A percentile compares a stretch with the other conserved stretches of the same genome.
phyloP scores from a whole-genome alignment of 2,329 filamentous ascomycete species.

The Ophiostoma montium region DNA sequence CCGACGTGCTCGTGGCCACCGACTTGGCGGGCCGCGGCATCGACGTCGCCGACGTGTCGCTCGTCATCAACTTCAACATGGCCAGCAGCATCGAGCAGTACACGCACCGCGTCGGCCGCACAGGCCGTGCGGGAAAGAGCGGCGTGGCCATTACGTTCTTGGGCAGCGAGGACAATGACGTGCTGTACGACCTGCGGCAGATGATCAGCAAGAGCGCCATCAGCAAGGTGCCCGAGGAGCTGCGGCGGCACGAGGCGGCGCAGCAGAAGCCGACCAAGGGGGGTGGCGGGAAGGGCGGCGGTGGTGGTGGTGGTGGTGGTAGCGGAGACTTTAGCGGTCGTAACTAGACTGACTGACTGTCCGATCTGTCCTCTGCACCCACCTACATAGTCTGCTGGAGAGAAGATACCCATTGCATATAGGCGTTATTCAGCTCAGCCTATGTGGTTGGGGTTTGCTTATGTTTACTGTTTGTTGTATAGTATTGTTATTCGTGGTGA shows the following conservation, averaged over 20 bases:
- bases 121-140: conserved; percentile 90
- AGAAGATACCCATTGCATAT: background rate
- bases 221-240: conserved; percentile 79
- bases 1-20: conserved; percentile 85
- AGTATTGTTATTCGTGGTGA: no score
- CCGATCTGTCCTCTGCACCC: no score
- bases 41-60: conserved; percentile 82
- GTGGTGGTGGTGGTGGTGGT: background rate
- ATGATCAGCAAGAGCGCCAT: conserved; percentile 87
- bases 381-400: no score
- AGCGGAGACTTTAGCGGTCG: background rate
- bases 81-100: conserved; percentile 83
- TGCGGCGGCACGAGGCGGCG: conserved; percentile 79
- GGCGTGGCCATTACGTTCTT: conserved; percentile 95
- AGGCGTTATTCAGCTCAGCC: no score
- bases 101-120: conserved; percentile 92
- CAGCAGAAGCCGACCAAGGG: conserved; percentile 53
- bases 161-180: conserved; percentile 76
- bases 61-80: conserved; percentile 99
- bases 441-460: no score
- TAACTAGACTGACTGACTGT: background rate
- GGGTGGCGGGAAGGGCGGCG: background rate
- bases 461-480: no score
- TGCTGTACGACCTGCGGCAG: conserved; percentile 88
- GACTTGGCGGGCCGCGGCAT: conserved; percentile 96